These are phyloP conservation scores for Maudiozyma bulderi DNA, from an alignment of 805 yeast genomes.

Conservation along the genomic window DNA sequence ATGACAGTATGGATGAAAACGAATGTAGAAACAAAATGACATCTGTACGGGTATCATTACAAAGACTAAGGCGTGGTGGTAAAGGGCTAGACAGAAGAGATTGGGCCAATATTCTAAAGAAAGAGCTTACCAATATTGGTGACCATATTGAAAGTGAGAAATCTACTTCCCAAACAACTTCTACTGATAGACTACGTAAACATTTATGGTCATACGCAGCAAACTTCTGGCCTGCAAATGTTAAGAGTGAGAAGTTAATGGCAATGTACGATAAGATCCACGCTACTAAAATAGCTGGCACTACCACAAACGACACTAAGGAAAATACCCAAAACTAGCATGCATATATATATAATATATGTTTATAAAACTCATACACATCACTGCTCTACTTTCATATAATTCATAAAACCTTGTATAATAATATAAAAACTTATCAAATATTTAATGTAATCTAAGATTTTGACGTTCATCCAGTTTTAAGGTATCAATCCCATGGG, in stretches of 20 bases:
- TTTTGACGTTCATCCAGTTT: no score
- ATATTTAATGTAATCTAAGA: no score
- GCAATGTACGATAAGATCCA: slow-evolving; percentile 63
- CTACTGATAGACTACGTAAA: slow-evolving; percentile 36
- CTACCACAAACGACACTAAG: neutral
- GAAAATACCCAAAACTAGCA: neutral
- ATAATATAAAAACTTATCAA: no score
- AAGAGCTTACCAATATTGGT: slow-evolving; percentile 64
- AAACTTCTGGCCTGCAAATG: slow-evolving; percentile 80
- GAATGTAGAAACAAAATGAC: slow-evolving; percentile 51
- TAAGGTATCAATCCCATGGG: no score
- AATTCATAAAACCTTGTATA: no score
- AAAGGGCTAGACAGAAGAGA: slow-evolving; percentile 65
- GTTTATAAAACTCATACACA: neutral
- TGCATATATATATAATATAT: neutral
- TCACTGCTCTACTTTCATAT: neutral
- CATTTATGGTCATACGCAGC: slow-evolving; percentile 82
- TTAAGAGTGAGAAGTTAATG: slow-evolving; percentile 59
- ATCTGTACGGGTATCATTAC: slow-evolving; percentile 59
- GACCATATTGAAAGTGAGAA: slow-evolving; percentile 47
- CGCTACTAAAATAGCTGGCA: slow-evolving; percentile 2
- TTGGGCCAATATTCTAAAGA: slow-evolving; percentile 63
- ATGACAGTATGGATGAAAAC: slow-evolving; percentile 70
- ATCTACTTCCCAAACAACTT: slow-evolving; percentile 14
- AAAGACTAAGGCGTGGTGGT: slow-evolving; percentile 59